A percentile compares a stretch with the other conserved stretches of the same genome.
phyloP scores from a whole-genome alignment of 768 basidiomycete genomes.

The Sarcodon aspratus region DNA sequence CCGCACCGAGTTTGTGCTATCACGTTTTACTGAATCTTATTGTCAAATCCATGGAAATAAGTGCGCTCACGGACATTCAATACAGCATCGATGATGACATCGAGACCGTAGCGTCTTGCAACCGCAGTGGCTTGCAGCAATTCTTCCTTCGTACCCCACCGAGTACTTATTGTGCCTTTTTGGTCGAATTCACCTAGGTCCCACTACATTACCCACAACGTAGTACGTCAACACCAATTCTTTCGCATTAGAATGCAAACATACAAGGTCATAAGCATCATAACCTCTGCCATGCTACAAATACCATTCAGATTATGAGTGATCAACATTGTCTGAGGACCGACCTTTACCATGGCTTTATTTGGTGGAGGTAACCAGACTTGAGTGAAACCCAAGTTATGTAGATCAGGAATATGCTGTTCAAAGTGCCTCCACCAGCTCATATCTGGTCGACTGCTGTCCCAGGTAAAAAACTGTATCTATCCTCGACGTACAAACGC shows the following conservation, averaged over 20 bases:
- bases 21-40: background rate
- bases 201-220: conserved; percentile 41
- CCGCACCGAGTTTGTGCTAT: conserved; percentile 84
- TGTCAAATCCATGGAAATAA: background rate
- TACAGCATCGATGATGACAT: conserved; percentile 79
- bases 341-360: conserved; percentile 58
- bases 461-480: conserved; percentile 87
- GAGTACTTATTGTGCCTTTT: conserved; percentile 56
- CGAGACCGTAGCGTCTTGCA: conserved; percentile 61
- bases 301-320: background rate
- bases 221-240: background rate
- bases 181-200: conserved; percentile 80
- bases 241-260: conserved; percentile 6
- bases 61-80: conserved; percentile 49
- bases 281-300: conserved; percentile 63
- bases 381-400: conserved; percentile 64
- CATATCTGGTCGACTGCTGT: conserved; percentile 38
- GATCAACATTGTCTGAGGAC: conserved; percentile 2
- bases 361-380: conserved; percentile 79
- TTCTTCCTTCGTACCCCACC: conserved; percentile 85
- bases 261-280: conserved; percentile 78
- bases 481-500: conserved; percentile 9
- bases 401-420: conserved; percentile 47
- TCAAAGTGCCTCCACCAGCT: conserved; percentile 82
- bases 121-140: conserved; percentile 54